These are phyloP conservation scores for Spiraea crenata DNA, from an alignment of 331 rosid species.

Conservation along the genomic window DNA sequence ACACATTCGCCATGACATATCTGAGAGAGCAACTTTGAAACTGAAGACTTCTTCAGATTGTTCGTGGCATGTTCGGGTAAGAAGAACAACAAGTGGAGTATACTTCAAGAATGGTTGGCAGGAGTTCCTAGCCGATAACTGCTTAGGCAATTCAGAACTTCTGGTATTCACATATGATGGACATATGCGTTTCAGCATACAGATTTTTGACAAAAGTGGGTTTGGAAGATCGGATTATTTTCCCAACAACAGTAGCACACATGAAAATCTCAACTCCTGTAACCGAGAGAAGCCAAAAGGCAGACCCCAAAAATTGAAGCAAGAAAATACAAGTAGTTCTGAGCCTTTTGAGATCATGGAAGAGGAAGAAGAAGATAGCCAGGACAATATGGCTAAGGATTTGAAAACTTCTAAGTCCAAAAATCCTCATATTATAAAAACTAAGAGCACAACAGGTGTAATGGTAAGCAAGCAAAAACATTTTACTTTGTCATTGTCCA, in stretches of 20 bases:
- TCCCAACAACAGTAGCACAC: neutral
- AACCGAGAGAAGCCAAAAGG: neutral
- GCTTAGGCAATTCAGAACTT: conserved; percentile 12
- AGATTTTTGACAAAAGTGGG: conserved; percentile 33
- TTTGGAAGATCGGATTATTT: conserved; percentile 2
- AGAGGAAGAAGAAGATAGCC: too few relatives aligned
- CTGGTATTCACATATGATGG: conserved; percentile 27
- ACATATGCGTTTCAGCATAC: conserved; percentile 23
- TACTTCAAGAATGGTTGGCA: conserved; percentile 32
- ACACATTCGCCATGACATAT: conserved; percentile 12
- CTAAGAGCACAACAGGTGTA: too few relatives aligned
- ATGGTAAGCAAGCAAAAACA: too few relatives aligned
- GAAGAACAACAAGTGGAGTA: conserved; percentile 2
- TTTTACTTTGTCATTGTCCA: too few relatives aligned
- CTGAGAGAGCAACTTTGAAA: conserved; percentile 9
- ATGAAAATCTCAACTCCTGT: neutral
- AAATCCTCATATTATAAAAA: too few relatives aligned
- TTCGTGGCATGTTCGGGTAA: conserved; percentile 21
- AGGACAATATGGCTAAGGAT: too few relatives aligned
- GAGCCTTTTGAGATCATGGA: too few relatives aligned
- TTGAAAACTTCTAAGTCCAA: too few relatives aligned
- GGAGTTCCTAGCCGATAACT: conserved; percentile 30
- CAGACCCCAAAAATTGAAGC: too few relatives aligned
- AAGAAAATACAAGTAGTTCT: too few relatives aligned
- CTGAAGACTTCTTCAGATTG: conserved; percentile 20